These are phyloP conservation scores for Pichiaceae sp. DNA, from an alignment of 1,139 yeast species.

Conservation along the genomic window DNA sequence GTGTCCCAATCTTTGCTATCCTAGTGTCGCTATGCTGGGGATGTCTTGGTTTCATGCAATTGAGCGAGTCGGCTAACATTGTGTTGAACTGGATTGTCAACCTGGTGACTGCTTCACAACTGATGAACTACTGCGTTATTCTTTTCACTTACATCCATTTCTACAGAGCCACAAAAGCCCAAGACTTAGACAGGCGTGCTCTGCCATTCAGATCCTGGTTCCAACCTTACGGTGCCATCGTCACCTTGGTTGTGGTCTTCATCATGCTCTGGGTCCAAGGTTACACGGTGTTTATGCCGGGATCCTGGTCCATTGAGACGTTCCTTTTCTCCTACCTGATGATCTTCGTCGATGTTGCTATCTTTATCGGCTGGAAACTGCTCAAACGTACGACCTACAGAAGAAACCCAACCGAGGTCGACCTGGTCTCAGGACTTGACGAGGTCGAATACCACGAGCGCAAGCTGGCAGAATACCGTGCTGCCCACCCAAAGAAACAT, in stretches of 20 bases:
- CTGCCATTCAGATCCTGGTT: constrained; percentile 50
- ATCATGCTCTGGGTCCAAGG: constrained; percentile 59
- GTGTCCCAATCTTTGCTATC: constrained; percentile 30
- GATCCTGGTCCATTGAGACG: constrained; percentile 57
- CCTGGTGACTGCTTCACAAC: constrained; percentile 71
- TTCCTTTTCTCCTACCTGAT: constrained; percentile 63
- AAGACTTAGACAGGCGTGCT: constrained; percentile 43
- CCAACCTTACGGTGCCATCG: constrained; percentile 47
- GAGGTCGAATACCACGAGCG: constrained; percentile 52
- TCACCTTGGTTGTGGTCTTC: constrained; percentile 37
- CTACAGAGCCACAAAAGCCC: constrained; percentile 52
- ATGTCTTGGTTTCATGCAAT: constrained; percentile 44
- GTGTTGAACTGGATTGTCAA: constrained; percentile 72
- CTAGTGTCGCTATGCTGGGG: constrained; percentile 29
- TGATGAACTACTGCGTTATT: constrained; percentile 63
- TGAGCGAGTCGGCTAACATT: constrained; percentile 49
- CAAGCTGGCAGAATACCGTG: constrained; percentile 7
- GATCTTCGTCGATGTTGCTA: constrained; percentile 52
- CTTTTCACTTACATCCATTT: constrained; percentile 56
- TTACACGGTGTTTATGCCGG: constrained; percentile 57
- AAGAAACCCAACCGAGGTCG: constrained; percentile 38
- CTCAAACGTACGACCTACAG: constrained; percentile 40
- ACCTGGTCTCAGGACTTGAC: constrained; percentile 42
- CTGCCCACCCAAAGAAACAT: background rate
- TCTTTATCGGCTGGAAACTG: constrained; percentile 54